Evolutionary conservation across 495 filamentous ascomycete genomes (phyloP).

Genomic region (Aspergillus mulundensis): DNA sequence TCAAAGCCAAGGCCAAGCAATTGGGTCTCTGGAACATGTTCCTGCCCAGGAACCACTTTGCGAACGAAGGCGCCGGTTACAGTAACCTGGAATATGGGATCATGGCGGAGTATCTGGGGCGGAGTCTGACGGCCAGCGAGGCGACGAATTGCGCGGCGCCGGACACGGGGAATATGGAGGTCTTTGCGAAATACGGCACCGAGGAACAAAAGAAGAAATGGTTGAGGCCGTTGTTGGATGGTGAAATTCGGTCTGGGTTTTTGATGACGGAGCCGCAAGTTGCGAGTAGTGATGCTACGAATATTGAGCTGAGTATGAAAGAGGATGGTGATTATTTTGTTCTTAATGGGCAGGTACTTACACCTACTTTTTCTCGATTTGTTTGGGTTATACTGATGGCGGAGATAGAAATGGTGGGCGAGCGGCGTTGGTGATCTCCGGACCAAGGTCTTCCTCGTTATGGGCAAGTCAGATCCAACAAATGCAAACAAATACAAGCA

Average conservation of each 20-base stretch:
- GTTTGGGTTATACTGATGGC: not conserved
- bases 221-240: not conserved
- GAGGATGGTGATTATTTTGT: not conserved
- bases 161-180: not conserved
- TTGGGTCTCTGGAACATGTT: not conserved
- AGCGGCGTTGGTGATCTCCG: not conserved
- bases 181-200: not conserved
- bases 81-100: not conserved
- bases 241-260: not conserved
- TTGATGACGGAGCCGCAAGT: not conserved
- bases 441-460: not conserved
- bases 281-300: not conserved
- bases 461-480: not conserved
- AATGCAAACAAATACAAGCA: not conserved
- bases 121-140: not conserved
- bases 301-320: not conserved
- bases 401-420: constrained; percentile 7
- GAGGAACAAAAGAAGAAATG: not conserved
- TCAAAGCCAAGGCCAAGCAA: not conserved
- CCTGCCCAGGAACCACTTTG: not conserved
- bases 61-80: not conserved
- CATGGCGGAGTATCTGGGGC: not conserved
- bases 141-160: not conserved
- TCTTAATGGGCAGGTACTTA: not conserved
- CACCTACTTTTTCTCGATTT: not conserved